Percentiles rank a stretch among this genome's conserved stretches.
phyloP scores from a whole-genome alignment of 192 early-diverging fungal genomes.

The Piromyces finnis region DNA sequence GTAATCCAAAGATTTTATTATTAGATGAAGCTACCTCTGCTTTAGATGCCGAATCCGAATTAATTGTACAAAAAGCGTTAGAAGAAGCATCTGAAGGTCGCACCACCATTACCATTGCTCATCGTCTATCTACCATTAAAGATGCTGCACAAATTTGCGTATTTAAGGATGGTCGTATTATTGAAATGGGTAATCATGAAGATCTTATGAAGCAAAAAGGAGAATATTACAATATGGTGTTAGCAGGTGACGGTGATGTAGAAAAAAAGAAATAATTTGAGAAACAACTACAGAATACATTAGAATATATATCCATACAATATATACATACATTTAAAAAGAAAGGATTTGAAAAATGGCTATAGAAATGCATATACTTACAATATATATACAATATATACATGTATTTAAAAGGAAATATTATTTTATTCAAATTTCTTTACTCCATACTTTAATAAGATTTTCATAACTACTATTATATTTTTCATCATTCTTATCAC shows the following conservation, averaged over 20 bases:
- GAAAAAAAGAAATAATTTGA: not conserved
- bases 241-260: not conserved
- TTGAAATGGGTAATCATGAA: not conserved
- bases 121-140: not conserved
- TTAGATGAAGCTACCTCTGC: slow-evolving; percentile 42
- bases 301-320: too few species aligned
- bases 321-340: too few species aligned
- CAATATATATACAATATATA: too few species aligned
- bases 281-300: too few species aligned
- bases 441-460: too few species aligned
- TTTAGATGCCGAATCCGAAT: slow-evolving; percentile 50
- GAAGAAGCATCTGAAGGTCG: not conserved
- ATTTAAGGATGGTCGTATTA: not conserved
- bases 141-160: not conserved
- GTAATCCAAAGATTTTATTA: slow-evolving; percentile 26
- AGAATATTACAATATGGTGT: not conserved
- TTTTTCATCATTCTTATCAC: too few species aligned
- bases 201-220: not conserved
- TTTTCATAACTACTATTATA: too few species aligned
- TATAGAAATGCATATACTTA: too few species aligned
- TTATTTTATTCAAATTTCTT: too few species aligned
- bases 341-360: too few species aligned
- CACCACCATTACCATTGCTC: not conserved
- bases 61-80: slow-evolving; percentile 2
- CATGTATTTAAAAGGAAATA: too few species aligned